A percentile compares a stretch with the other conserved stretches of the same genome.
Conservation (phyloP, 225 moss, liverwort and hornwort genomes). For the Polytrichum commune region DNA sequence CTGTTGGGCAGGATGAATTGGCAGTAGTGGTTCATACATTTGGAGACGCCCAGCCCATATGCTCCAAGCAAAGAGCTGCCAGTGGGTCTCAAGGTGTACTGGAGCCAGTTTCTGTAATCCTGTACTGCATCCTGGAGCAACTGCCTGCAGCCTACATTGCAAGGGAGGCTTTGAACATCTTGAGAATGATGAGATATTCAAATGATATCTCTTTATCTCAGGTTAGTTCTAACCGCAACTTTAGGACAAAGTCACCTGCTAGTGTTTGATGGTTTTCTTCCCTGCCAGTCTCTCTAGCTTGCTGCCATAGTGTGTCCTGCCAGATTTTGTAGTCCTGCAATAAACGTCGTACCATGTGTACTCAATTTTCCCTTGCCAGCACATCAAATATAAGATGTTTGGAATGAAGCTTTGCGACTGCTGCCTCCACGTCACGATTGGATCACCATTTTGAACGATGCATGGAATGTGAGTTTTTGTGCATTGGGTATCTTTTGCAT, state of each 20-base stretch:
- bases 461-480: constrained; percentile 69
- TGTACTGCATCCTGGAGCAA: constrained; percentile 87
- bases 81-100: constrained; percentile 34
- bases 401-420: constrained; percentile 84
- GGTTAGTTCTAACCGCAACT: constrained; percentile 32
- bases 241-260: not conserved
- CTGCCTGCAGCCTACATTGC: constrained; percentile 74
- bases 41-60: constrained; percentile 47
- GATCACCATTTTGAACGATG: constrained; percentile 69
- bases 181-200: constrained; percentile 66
- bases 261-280: too few species aligned
- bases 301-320: too few species aligned
- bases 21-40: constrained; percentile 54
- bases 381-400: constrained; percentile 79
- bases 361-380: constrained; percentile 39
- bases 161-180: constrained; percentile 64
- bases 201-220: constrained; percentile 80
- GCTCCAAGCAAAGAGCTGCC: constrained; percentile 33
- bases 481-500: constrained; percentile 13
- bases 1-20: constrained; percentile 67
- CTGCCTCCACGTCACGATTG: constrained; percentile 71
- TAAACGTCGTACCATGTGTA: too few species aligned
- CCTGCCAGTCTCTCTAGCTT: too few species aligned
- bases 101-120: constrained; percentile 70
- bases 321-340: too few species aligned